Evolutionary conservation across 192 early-diverging fungal species (phyloP).

Genomic region (Endogone sp.): DNA sequence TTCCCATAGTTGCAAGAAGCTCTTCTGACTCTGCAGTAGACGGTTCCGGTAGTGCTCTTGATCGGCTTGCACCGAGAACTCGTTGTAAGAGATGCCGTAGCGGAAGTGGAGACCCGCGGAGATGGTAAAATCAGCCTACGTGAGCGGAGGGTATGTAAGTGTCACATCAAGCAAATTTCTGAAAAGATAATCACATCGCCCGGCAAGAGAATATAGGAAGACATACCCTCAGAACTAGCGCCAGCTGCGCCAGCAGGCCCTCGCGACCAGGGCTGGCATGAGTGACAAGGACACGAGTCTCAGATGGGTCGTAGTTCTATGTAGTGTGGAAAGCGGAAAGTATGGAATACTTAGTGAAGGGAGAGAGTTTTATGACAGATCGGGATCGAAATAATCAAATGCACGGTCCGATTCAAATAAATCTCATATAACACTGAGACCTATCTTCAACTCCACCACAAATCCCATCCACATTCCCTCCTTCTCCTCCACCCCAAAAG

Average conservation of each 20-base stretch:
- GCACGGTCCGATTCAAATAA: neutral
- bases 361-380: neutral
- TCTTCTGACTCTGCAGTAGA: constrained; percentile 43
- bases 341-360: too few relatives aligned
- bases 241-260: constrained; percentile 52
- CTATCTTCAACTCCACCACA: too few relatives aligned
- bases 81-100: constrained; percentile 58
- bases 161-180: neutral
- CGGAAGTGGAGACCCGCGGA: constrained; percentile 61
- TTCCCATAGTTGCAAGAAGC: constrained; percentile 50
- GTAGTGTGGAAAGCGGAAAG: neutral
- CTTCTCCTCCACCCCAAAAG: neutral
- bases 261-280: constrained; percentile 58
- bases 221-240: constrained; percentile 44
- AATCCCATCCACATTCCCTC: too few relatives aligned
- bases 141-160: neutral
- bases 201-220: too few relatives aligned
- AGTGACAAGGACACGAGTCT: constrained; percentile 52
- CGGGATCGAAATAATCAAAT: neutral
- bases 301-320: constrained; percentile 48
- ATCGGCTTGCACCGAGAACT: constrained; percentile 50
- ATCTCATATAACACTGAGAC: too few relatives aligned
- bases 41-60: constrained; percentile 50
- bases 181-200: neutral
- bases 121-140: constrained; percentile 57